Base-by-base conservation (phyloP, 75 land plant species). In the Isoetes taiwanensis region DNA sequence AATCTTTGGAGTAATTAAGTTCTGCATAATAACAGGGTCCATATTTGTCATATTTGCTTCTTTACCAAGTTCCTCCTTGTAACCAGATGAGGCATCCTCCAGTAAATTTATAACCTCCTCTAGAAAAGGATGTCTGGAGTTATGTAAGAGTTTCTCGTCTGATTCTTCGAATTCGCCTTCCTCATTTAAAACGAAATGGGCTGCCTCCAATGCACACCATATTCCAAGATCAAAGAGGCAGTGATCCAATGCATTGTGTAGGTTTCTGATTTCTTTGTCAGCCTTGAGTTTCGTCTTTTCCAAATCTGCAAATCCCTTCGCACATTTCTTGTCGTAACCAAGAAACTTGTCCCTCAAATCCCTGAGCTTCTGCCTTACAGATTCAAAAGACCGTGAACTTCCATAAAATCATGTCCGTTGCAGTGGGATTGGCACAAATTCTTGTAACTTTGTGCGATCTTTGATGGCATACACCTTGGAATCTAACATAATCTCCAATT, bases 211-310 rank as follows among this genome's bases (percentile, higher is more conserved):
- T 34, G 91, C 83, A 70, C 91, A 80, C 40, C 78, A 62, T 12
- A 80, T 55, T 2, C 97, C 97, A 52, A 85, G 75, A 37, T 80
- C 74, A 58, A 80, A 77, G 14, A 90, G 69, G 69, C 97, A 84
- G 67, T 73, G 61, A 16, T 57, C 42, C 37, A 90, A 72, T 52
- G 70, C 71, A 3, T 64, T 57, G 68, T 78, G 74, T 21, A 68
- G 62, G 34, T 57, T 74, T 12, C 65, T 56, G 41, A 82, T 41
- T n/a, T 59, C 64, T 76, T 72, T 19, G 62, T 20, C 33, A 73
- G 61, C 25, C 74, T 75, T 69, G 52, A 61, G 70, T 70, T 64
- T 63, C 32, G 42, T 64, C 16, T 37, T 14, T 14, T 10, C 39
- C 39, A 37, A 10, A 10, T 14, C 39, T 43, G 0, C 21, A 58